Conservation (phyloP, 1,284 basidiomycete species). For the Cerrena zonata region DNA sequence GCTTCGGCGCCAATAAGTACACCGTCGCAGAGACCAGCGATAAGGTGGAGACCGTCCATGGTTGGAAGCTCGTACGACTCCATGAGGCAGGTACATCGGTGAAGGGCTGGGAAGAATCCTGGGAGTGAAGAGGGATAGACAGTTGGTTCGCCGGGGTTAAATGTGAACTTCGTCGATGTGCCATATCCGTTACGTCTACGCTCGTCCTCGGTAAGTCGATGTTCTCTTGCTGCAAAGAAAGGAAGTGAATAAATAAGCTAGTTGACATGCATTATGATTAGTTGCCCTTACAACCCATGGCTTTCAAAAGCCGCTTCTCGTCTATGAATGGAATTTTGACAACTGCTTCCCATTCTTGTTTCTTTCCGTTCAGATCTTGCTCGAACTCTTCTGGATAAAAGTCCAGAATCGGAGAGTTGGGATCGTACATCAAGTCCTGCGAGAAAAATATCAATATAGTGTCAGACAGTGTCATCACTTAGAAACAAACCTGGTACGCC, state of each 20-base stretch:
- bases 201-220: conserved; percentile 76
- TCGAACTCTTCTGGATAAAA: conserved; percentile 93
- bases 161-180: conserved; percentile 75
- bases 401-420: conserved; percentile 84
- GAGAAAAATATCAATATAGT: neutral
- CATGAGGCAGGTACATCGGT: conserved; percentile 75
- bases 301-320: conserved; percentile 70
- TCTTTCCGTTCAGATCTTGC: conserved; percentile 95
- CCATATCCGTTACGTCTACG: conserved; percentile 73
- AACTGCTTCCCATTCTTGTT: conserved; percentile 96
- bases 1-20: conserved; percentile 83
- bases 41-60: conserved; percentile 79
- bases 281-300: conserved; percentile 79
- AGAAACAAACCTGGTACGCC: conserved; percentile 68
- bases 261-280: conserved; percentile 11
- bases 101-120: conserved; percentile 90
- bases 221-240: conserved; percentile 66
- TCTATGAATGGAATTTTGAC: conserved; percentile 99
- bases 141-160: conserved; percentile 57
- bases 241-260: neutral
- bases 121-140: conserved; percentile 86
- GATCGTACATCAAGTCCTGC: conserved; percentile 85
- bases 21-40: conserved; percentile 84
- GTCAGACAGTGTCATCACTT: neutral
- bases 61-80: conserved; percentile 83